phyloP scores from a whole-genome alignment of 2,329 filamentous ascomycete genomes.

The Epichloe glyceriae region DNA sequence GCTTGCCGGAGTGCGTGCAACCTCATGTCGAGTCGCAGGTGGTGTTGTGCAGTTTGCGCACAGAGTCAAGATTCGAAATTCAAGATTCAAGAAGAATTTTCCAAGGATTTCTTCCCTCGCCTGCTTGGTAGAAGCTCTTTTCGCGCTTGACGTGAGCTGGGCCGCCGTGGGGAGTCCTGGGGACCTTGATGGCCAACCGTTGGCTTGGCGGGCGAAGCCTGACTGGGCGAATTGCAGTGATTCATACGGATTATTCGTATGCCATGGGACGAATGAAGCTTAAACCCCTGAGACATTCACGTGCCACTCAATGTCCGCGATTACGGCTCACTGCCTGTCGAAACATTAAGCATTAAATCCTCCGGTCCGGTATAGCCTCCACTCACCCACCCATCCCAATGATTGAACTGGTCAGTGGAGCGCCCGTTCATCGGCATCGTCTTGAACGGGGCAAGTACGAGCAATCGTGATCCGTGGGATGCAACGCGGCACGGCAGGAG shows the following conservation, averaged over 20 bases:
- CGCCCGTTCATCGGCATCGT: too few species aligned
- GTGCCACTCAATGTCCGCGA: neutral
- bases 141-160: neutral
- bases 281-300: neutral
- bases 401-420: too few species aligned
- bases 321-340: neutral
- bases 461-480: neutral
- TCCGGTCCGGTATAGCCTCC: too few species aligned
- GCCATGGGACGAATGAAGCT: neutral
- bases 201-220: neutral
- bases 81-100: neutral
- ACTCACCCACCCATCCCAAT: too few species aligned
- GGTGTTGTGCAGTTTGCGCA: neutral
- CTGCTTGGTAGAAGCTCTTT: neutral
- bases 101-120: too few species aligned
- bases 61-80: neutral
- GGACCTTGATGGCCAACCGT: neutral
- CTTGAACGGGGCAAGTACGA: neutral
- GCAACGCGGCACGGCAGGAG: neutral
- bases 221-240: neutral
- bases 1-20: neutral
- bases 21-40: neutral
- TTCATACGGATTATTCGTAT: too few species aligned
- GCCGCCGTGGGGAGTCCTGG: neutral
- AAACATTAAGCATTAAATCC: too few species aligned